These are phyloP conservation scores for Citeromyces siamensis DNA, from an alignment of 1,139 yeast genomes.

Conservation along the genomic window DNA sequence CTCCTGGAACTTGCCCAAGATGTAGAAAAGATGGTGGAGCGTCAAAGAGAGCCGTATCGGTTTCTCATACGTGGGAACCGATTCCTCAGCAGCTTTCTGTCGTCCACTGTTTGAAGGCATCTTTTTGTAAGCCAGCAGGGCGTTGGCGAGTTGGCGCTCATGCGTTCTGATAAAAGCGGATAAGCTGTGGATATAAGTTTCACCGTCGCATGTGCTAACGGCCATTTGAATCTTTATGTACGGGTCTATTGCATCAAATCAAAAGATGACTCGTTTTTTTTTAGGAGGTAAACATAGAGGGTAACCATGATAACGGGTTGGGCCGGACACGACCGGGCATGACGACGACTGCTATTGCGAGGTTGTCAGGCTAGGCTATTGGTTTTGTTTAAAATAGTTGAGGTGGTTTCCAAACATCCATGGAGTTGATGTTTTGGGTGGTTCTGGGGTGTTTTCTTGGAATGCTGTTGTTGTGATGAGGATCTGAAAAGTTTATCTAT, in stretches of 20 bases:
- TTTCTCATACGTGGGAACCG: constrained; percentile 25
- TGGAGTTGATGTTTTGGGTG: too few relatives aligned
- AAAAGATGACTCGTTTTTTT: constrained; percentile 6
- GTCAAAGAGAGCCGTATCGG: constrained; percentile 46
- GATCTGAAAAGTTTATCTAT: too few relatives aligned
- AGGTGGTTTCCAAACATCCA: too few relatives aligned
- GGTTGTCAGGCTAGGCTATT: too few relatives aligned
- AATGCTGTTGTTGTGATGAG: too few relatives aligned
- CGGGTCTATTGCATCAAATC: constrained; percentile 7
- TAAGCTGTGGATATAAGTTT: constrained; percentile 22
- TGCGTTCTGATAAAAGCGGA: constrained; percentile 24
- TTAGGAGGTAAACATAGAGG: constrained; percentile 6
- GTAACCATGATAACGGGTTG: neutral
- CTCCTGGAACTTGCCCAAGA: constrained; percentile 44
- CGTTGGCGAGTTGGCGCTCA: constrained; percentile 23
- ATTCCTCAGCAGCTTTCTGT: constrained; percentile 31
- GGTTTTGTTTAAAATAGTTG: too few relatives aligned
- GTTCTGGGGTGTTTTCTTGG: too few relatives aligned
- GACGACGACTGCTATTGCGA: neutral
- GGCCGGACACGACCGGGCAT: constrained; percentile 1
- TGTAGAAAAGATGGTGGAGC: constrained; percentile 49
- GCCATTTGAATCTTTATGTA: constrained; percentile 10
- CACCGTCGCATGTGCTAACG: constrained; percentile 22
- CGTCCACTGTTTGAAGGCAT: constrained; percentile 22
- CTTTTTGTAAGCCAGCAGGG: constrained; percentile 20